phyloP scores from a whole-genome alignment of 768 basidiomycete genomes.

The Clitopilus hobsonii region DNA sequence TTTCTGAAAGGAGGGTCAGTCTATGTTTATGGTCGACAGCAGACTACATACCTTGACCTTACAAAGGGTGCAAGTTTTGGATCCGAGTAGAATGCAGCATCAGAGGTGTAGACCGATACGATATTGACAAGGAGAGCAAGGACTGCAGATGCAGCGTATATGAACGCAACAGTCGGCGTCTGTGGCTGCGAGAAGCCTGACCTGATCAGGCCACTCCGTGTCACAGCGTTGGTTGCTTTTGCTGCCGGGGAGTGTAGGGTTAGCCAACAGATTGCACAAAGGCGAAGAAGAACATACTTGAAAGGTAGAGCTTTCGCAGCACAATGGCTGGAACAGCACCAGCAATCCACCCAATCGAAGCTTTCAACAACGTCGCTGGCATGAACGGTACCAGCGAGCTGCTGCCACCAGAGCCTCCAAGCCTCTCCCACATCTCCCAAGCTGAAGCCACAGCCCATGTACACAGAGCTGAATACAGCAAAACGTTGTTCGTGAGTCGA shows the following conservation, averaged over 20 bases:
- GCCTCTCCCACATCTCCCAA: slow-evolving; percentile 41
- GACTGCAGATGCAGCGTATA: slow-evolving; percentile 45
- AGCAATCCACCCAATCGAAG: slow-evolving; percentile 41
- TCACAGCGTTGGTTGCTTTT: slow-evolving; percentile 40
- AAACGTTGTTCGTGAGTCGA: slow-evolving; percentile 51
- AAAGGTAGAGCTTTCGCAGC: slow-evolving; percentile 53
- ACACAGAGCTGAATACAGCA: slow-evolving; percentile 43
- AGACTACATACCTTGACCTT: slow-evolving; percentile 52
- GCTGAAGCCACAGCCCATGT: slow-evolving; percentile 37
- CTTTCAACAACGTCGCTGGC: slow-evolving; percentile 37
- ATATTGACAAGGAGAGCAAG: slow-evolving; percentile 39
- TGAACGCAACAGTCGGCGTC: slow-evolving; percentile 1
- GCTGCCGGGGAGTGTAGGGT: slow-evolving; percentile 24
- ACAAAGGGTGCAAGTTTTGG: slow-evolving; percentile 53
- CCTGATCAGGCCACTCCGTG: slow-evolving; percentile 41
- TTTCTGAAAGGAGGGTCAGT: slow-evolving; percentile 37
- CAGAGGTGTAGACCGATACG: slow-evolving; percentile 28
- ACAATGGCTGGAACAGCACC: slow-evolving; percentile 56
- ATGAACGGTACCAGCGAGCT: slow-evolving; percentile 28
- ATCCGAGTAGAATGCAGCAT: slow-evolving; percentile 26
- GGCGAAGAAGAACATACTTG: slow-evolving; percentile 36
- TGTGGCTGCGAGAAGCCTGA: slow-evolving; percentile 38
- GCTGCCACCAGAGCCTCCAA: slow-evolving; percentile 27
- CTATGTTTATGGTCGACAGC: not conserved
- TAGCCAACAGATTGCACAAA: not conserved